These are phyloP conservation scores for Amphibolis antarctica DNA, from an alignment of 106 monocot genomes.

Conservation along the genomic window DNA sequence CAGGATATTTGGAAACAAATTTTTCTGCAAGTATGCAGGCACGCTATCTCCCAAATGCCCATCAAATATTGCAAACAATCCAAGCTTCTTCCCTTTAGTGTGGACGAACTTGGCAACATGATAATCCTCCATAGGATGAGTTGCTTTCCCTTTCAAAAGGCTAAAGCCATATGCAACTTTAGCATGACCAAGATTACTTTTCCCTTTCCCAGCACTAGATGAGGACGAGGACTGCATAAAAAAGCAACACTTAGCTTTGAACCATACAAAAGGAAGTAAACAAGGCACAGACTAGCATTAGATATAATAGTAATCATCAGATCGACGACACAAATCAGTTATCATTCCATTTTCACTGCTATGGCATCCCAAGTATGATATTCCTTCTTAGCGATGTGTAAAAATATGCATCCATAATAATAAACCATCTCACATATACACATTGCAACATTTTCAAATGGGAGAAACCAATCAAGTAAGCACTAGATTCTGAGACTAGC, in stretches of 20 bases:
- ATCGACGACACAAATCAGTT: too few species aligned
- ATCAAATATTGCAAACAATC: constrained; percentile 28
- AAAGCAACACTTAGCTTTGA: not conserved
- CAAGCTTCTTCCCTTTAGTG: constrained; percentile 10
- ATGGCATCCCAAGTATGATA: too few species aligned
- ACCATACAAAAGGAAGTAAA: not conserved
- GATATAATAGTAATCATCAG: too few species aligned
- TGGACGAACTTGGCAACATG: constrained; percentile 23
- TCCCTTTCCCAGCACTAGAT: constrained; percentile 15
- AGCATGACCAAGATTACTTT: constrained; percentile 6
- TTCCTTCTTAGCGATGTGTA: too few species aligned
- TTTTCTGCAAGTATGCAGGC: constrained; percentile 23
- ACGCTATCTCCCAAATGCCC: constrained; percentile 28
- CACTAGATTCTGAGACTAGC: too few species aligned
- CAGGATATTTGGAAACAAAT: constrained; percentile 23
- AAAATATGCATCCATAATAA: too few species aligned
- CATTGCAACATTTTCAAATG: too few species aligned
- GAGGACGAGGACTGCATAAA: constrained; percentile 9
- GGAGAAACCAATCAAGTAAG: too few species aligned
- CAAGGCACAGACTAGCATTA: too few species aligned
- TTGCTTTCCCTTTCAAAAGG: constrained; percentile 24
- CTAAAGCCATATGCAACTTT: constrained; percentile 24
- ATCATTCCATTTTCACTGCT: too few species aligned
- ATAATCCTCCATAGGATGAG: constrained; percentile 28
- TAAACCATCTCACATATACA: too few species aligned